A percentile compares a stretch with the other conserved stretches of the same genome.
phyloP scores from a whole-genome alignment of 805 yeast genomes.

The Myxozyma mucilagina region DNA sequence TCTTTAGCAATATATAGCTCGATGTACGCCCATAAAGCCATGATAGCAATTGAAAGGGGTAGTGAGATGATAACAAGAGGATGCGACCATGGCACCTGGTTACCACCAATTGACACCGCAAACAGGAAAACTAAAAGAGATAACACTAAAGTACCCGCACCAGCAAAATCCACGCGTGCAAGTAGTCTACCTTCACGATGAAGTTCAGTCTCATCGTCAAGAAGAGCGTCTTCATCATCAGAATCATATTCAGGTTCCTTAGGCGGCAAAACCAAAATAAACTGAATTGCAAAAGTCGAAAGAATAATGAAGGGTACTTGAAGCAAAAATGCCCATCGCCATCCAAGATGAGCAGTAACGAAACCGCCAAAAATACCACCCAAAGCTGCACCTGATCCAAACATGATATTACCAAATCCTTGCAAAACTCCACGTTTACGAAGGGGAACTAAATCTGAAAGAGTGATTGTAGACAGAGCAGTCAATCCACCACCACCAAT shows the following conservation, averaged over 20 bases:
- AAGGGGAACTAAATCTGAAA: constrained; percentile 66
- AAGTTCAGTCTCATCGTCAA: constrained; percentile 12
- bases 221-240: constrained; percentile 9
- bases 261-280: constrained; percentile 52
- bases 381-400: constrained; percentile 64
- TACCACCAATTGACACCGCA: constrained; percentile 71
- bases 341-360: constrained; percentile 49
- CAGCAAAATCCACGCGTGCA: constrained; percentile 64
- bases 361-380: constrained; percentile 54
- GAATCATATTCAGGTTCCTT: constrained; percentile 40
- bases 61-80: constrained; percentile 44
- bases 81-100: constrained; percentile 52
- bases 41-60: constrained; percentile 39
- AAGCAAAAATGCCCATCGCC: constrained; percentile 48
- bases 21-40: constrained; percentile 49
- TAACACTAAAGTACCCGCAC: constrained; percentile 58
- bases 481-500: constrained; percentile 77
- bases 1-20: constrained; percentile 56
- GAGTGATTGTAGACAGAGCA: constrained; percentile 63
- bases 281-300: constrained; percentile 70
- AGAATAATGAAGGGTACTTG: constrained; percentile 49
- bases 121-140: constrained; percentile 60
- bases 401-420: constrained; percentile 66
- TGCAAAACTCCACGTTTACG: constrained; percentile 70
- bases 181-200: constrained; percentile 37